A percentile compares a stretch with the other conserved stretches of the same genome.
Conservation (phyloP, 2,329 filamentous ascomycete genomes). For the Cladosporium phlei region DNA sequence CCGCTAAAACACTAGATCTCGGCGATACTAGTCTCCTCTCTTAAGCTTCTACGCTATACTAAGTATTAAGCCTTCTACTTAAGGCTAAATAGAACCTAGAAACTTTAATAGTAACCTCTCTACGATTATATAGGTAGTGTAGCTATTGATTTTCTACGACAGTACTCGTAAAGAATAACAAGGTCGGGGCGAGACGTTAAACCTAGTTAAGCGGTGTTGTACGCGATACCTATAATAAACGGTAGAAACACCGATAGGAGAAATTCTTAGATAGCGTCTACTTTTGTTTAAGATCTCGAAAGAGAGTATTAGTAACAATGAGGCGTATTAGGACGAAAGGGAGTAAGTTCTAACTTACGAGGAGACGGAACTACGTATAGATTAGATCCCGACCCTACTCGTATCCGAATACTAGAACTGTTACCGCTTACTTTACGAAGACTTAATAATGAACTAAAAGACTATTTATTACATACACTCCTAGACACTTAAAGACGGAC, state of each 20-base stretch:
- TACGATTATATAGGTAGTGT: slow-evolving; percentile 12
- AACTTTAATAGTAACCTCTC: slow-evolving; percentile 16
- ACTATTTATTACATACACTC: slow-evolving; percentile 2
- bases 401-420: slow-evolving; percentile 13
- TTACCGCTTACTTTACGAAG: slow-evolving; percentile 9
- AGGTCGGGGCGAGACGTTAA: slow-evolving; percentile 10
- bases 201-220: slow-evolving; percentile 10
- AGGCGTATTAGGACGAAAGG: slow-evolving; percentile 12
- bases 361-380: slow-evolving; percentile 12
- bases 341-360: slow-evolving; percentile 13
- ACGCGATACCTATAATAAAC: slow-evolving; percentile 11
- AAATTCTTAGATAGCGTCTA: slow-evolving; percentile 15
- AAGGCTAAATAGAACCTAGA: slow-evolving; percentile 14
- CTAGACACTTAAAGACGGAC: slow-evolving; percentile 6
- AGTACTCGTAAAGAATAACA: slow-evolving; percentile 9
- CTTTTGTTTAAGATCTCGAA: slow-evolving; percentile 13
- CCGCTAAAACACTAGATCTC: slow-evolving; percentile 9
- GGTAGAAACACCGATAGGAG: slow-evolving; percentile 15
- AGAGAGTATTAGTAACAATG: slow-evolving; percentile 5
- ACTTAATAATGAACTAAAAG: slow-evolving; percentile 11
- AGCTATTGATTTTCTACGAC: slow-evolving; percentile 16
- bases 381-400: slow-evolving; percentile 13
- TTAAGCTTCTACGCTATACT: slow-evolving; percentile 17
- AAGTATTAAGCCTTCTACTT: slow-evolving; percentile 15
- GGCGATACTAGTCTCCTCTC: slow-evolving; percentile 13